phyloP scores from a whole-genome alignment of 208 protist genomes.

The Crithidia fasciculata region DNA sequence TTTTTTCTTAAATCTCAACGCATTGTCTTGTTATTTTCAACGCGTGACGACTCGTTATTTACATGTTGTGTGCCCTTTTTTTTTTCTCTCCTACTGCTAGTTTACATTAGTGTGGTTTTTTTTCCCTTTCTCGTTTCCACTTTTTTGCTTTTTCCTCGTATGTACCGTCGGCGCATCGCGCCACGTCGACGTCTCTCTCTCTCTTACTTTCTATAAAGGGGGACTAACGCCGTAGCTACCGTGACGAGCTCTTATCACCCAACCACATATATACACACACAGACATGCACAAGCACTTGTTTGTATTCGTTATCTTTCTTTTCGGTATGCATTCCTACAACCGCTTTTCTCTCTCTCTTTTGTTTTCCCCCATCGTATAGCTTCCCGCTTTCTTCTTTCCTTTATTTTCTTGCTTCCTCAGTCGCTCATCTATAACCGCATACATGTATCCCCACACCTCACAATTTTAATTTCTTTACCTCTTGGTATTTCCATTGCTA shows the following conservation, averaged over 20 bases:
- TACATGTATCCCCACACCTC: too few species aligned
- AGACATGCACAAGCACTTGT: too few species aligned
- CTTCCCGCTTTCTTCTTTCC: conserved; percentile 3
- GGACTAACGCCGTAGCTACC: too few species aligned
- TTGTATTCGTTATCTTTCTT: conserved; percentile 1
- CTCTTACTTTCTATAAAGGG: not conserved
- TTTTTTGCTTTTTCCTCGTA: not conserved
- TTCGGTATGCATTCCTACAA: not conserved
- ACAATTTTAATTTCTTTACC: too few species aligned
- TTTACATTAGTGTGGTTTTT: not conserved
- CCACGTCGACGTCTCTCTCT: not conserved
- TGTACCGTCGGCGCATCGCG: not conserved
- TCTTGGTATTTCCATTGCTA: too few species aligned
- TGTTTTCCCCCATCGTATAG: not conserved
- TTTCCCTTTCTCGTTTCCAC: not conserved
- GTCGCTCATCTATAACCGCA: too few species aligned
- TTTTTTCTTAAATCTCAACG: not conserved
- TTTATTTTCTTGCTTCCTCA: not conserved
- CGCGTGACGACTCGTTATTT: too few species aligned
- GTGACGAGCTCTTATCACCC: too few species aligned
- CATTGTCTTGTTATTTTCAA: not conserved
- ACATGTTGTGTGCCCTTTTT: not conserved
- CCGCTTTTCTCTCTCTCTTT: not conserved
- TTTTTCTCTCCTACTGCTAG: not conserved
- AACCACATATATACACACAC: not conserved